phyloP scores from a whole-genome alignment of 2,329 filamentous ascomycete genomes.

The Aureobasidium sp. region DNA sequence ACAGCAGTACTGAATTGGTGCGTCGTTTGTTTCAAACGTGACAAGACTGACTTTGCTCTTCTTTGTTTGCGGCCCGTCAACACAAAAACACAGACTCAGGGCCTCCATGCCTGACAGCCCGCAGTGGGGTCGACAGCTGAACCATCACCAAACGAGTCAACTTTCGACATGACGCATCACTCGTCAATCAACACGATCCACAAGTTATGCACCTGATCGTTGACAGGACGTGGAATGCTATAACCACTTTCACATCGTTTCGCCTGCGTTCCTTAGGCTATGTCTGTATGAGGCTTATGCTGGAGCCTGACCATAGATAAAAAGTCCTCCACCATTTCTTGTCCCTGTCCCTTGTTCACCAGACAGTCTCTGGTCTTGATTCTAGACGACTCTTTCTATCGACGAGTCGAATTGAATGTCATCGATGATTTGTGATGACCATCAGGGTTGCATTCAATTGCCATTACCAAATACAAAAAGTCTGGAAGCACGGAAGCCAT shows the following conservation, averaged over 20 bases:
- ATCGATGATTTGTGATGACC: neutral
- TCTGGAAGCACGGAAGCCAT: neutral
- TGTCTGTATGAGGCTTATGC: neutral
- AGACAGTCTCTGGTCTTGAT: neutral
- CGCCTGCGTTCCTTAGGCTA: neutral
- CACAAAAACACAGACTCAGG: neutral
- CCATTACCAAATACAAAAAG: neutral
- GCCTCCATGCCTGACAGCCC: neutral
- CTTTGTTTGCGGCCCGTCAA: constrained; percentile 6
- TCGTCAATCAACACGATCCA: neutral
- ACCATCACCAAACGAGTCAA: neutral
- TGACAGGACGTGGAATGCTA: neutral
- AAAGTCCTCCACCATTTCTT: too few species aligned
- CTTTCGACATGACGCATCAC: neutral
- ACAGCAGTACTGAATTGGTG: neutral
- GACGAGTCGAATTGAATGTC: neutral
- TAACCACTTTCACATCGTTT: neutral
- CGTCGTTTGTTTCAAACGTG: neutral
- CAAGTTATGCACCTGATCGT: neutral
- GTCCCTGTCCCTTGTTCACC: neutral
- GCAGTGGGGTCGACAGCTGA: neutral
- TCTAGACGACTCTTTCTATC: neutral
- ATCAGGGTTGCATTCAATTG: neutral
- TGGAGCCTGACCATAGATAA: neutral
- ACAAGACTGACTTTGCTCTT: neutral